A percentile compares a stretch with the other conserved stretches of the same genome.
Evolutionary conservation across 345 rosid genomes (phyloP).

Genomic region (Erysimum cheiranthoides): DNA sequence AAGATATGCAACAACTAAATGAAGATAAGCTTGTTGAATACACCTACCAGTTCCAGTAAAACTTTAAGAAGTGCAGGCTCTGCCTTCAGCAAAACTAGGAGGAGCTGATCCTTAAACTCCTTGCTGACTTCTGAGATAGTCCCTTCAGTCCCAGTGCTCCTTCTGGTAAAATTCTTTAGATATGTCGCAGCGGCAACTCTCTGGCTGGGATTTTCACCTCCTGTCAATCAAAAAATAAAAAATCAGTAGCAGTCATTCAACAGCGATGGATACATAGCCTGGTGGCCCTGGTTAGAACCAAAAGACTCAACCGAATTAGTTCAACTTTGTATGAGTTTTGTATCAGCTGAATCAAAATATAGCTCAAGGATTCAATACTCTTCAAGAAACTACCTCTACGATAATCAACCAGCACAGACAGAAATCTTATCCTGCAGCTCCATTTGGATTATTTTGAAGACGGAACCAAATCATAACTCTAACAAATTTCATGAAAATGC

Average conservation of each 20-base stretch:
- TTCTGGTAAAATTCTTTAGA: conserved; percentile 71
- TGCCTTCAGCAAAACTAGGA: conserved; percentile 65
- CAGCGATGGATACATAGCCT: neutral
- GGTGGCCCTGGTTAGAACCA: neutral
- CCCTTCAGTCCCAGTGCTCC: conserved; percentile 47
- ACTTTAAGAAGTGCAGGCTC: conserved; percentile 74
- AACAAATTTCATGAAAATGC: conserved; percentile 10
- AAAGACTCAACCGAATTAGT: neutral
- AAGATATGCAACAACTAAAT: conserved; percentile 10
- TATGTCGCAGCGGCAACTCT: conserved; percentile 80
- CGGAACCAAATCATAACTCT: neutral
- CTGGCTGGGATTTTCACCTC: conserved; percentile 65
- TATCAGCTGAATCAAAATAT: conserved; percentile 16
- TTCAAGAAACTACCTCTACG: neutral
- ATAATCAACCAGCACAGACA: conserved; percentile 10
- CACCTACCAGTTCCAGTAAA: conserved; percentile 73
- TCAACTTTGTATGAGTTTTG: neutral
- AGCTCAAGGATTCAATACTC: conserved; percentile 16
- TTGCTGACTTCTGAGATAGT: conserved; percentile 53
- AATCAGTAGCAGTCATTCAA: conserved; percentile 7
- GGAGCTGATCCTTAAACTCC: conserved; percentile 78
- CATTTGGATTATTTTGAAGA: neutral
- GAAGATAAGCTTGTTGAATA: conserved; percentile 8
- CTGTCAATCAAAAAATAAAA: conserved; percentile 42
- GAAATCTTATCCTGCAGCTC: neutral